Evolutionary conservation across 2,329 filamentous ascomycete species (phyloP), one percentile per base, ranked within the genome.

Genomic region (Dothiorella sarmentorum): DNA sequence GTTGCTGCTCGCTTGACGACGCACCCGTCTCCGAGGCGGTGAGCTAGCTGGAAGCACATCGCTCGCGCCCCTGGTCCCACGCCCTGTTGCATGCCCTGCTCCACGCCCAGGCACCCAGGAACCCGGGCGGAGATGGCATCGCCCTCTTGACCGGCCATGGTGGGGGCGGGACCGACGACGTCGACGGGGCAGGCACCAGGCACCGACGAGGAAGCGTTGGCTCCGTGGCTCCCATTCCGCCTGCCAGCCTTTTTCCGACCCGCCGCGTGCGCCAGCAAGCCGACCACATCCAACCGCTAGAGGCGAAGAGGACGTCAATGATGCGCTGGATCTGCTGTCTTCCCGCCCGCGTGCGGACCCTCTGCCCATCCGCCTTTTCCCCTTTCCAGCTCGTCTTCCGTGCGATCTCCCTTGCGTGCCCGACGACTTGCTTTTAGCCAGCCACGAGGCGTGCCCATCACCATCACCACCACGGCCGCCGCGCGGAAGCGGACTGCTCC

Each of bases 51-150:
- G 9, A n/a, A 26, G 47, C 33, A 37, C 22, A 29, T 20, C 33
- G 15, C 15, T 24, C 49, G 49, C 49, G 49, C 49, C 49, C 49
- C 49, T 53, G 49, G 49, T 40, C 49, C 7, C n/a, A 24, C 27
- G 49, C 35, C 49, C 49, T 51, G 49, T 35, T 53, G 49, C 49
- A 35, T 40, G 33, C 33, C 49, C 47, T 31, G 20, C 7, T 10
- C 13, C 45, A 2, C 26, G 10, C 40, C 15, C 17, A 18, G 11
- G 22, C 49, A 40, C 49, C 49, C 49, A 40, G 49, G 49, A 26
- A 53, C 49, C 49, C 49, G 49, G 49, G 49, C 49, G 49, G 49
- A 29, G 35, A 53, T 53, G 49, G 22, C 47, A 38, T 38, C 45
- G 15, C 18, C 33, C 35, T 40, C 33, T n/a, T 40, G 49, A 40